Conservation (phyloP, 1,139 yeast genomes). For the Sugiyamaella neomexicana region DNA sequence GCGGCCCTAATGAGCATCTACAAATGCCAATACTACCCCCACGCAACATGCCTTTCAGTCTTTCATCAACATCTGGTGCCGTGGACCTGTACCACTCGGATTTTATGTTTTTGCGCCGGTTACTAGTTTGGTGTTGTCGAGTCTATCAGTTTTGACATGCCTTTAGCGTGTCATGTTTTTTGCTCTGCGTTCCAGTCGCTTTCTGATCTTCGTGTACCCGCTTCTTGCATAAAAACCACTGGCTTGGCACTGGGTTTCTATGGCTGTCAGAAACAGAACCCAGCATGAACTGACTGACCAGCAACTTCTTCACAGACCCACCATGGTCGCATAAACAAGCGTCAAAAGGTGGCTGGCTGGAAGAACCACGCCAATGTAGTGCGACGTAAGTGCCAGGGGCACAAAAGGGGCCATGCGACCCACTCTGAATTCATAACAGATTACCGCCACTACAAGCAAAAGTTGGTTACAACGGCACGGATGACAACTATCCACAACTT, state of each 20-base stretch:
- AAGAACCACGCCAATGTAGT: not conserved
- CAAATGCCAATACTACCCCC: no score
- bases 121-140: no score
- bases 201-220: not conserved
- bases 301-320: not conserved
- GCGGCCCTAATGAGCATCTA: not conserved
- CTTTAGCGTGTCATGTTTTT: no score
- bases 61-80: no score
- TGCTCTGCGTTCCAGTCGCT: not conserved
- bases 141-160: no score
- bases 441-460: not conserved
- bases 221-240: not conserved
- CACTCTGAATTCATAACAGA: not conserved
- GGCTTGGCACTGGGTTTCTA: not conserved
- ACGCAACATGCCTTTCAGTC: no score
- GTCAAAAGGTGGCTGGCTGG: conserved; percentile 1
- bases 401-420: not conserved
- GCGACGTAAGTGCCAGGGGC: not conserved
- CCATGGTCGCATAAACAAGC: not conserved
- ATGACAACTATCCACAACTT: no score
- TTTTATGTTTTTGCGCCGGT: no score
- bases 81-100: no score
- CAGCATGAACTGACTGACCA: not conserved
- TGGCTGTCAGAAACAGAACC: no score
- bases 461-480: no score